Percentiles rank a stretch among this genome's conserved stretches.
These are phyloP conservation scores for Limonium bicolor DNA, from an alignment of 148 eudicot species.

Conservation along the genomic window DNA sequence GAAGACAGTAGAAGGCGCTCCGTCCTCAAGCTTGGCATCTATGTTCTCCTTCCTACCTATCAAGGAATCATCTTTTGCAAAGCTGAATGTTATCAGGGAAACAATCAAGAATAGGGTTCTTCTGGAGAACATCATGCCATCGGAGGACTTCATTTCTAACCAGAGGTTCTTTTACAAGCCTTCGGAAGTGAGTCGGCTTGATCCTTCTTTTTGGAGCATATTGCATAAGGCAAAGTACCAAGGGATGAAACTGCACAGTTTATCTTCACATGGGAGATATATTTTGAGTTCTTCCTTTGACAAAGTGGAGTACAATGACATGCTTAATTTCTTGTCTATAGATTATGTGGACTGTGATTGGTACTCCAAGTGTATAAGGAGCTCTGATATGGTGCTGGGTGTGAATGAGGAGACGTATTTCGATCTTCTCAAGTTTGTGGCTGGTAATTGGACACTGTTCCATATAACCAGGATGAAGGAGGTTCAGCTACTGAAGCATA, in stretches of 20 bases:
- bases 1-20: constrained; percentile 7
- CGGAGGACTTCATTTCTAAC: constrained; percentile 14
- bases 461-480: constrained; percentile 15
- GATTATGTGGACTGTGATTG: constrained; percentile 36
- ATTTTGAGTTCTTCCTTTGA: constrained; percentile 46
- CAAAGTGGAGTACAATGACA: constrained; percentile 16
- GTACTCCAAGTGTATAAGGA: constrained; percentile 44
- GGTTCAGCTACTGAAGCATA: constrained; percentile 37
- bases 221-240: constrained; percentile 21
- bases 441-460: constrained; percentile 29
- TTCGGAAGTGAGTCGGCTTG: constrained; percentile 37
- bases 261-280: constrained; percentile 50
- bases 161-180: constrained; percentile 42
- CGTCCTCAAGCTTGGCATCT: not conserved
- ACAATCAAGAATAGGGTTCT: constrained; percentile 7
- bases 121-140: constrained; percentile 8
- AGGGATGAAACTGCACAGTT: constrained; percentile 26
- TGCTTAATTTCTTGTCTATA: no score
- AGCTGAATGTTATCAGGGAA: constrained; percentile 15
- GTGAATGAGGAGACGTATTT: constrained; percentile 23
- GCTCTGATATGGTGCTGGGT: constrained; percentile 39
- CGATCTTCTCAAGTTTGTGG: constrained; percentile 32
- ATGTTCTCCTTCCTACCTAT: constrained; percentile 18
- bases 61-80: constrained; percentile 9
- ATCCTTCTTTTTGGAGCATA: constrained; percentile 36